phyloP scores from a whole-genome alignment of 139 green algal genomes.

The Chlorella sp. region DNA sequence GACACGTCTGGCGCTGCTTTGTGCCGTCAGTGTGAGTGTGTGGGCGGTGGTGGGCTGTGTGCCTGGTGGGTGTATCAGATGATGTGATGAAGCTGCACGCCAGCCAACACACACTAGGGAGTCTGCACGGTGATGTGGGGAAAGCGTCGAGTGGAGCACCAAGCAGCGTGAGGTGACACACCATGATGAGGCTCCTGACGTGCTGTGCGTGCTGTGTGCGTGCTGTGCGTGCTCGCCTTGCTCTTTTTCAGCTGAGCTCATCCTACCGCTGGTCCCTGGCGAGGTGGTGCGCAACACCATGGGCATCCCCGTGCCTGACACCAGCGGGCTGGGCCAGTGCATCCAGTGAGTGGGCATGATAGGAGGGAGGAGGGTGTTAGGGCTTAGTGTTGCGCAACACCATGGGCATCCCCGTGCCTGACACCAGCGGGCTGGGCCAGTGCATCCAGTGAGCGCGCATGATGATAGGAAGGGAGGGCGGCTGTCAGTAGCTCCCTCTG shows the following conservation, averaged over 20 bases:
- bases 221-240: neutral
- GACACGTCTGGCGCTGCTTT: no score
- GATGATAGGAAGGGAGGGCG: neutral
- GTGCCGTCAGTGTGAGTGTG: no score
- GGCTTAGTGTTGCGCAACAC: neutral
- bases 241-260: neutral
- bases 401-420: neutral
- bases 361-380: no score
- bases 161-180: no score
- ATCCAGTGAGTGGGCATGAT: neutral
- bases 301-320: neutral
- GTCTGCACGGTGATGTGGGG: no score
- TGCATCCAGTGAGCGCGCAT: neutral
- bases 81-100: no score
- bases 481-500: no score
- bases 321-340: neutral
- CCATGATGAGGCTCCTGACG: no score
- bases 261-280: neutral
- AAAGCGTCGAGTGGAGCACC: no score
- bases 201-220: neutral
- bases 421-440: neutral
- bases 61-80: no score
- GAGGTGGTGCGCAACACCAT: neutral
- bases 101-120: no score
- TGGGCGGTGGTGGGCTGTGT: no score